Evolutionary conservation across 2,329 filamentous ascomycete species (phyloP), one percentile per base, ranked within the genome.

Genomic region (Hortaea sp.): DNA sequence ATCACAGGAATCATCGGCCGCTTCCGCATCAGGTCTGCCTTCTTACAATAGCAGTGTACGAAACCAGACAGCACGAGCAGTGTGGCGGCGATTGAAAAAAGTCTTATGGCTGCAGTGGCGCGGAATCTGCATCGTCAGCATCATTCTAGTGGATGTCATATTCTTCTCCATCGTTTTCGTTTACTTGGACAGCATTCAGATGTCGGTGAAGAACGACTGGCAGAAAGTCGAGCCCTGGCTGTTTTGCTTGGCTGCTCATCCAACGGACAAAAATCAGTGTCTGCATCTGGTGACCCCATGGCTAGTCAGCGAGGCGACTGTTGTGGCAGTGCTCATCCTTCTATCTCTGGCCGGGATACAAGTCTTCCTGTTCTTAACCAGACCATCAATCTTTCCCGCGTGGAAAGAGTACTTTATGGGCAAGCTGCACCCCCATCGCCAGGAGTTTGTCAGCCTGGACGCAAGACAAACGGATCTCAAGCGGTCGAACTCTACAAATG

Each of bases 121-220:
- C 56, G 90, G 89, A 39, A 90, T 95, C 49, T 79, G 81, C 39
- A 86, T 97, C 50, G 88, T 95, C 10, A 72, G 94, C 44, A 84
- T 95, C 62, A 94, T 97, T 56, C 78, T 95, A 48, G 78, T 80
- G 49, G 89, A 97, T 63, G 88, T 97, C 51, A 81, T 95, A 58
- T 95, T 95, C 74, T 95, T 97, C 67, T 83, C 89, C 1, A 74
- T 95, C 40, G 77, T 95, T 45, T 97, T 97, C 62, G 83, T 97
- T 42, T 86, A 87, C 62, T 78, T 95, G 60, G 85, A 94, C 66
- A 83, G 83, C 56, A 77, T 84, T 20, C 76, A 85, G 9, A 69
- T 78, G 6, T 57, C 68, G 44, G 75, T 77, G 3, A 66, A 76
- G 13, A 73, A 76, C 35, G 73, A 79, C 32, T 59, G 82, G 44